Evolutionary conservation across 495 filamentous ascomycete species (phyloP), one percentile per base, ranked within the genome.

Genomic region (Beverwykella pulmonaria): DNA sequence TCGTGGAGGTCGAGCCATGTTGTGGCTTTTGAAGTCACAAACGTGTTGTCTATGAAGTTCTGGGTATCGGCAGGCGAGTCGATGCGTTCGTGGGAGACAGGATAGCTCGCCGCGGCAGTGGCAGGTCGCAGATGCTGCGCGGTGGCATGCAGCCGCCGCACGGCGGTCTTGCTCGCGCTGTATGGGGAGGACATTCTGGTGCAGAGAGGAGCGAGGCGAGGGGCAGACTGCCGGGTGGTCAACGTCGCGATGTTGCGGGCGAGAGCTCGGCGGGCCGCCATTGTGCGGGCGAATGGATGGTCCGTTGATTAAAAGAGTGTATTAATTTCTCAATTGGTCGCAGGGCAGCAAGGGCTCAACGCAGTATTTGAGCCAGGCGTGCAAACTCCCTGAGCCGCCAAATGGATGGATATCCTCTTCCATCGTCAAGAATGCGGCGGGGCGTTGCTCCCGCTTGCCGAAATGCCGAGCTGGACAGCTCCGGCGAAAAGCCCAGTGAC

Each of bases 1-100:
- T 99, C 94, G 76, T 92, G 82, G 44, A 99, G 82, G 63, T 98
- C 93, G 75, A 98, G 95, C 89, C 90, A 97, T 65, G 86, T 80
- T 8, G 85, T 82, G 17, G 95, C 82, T 73, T 85, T 80, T 39
- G 92, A 97, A 22, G 86, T 67, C 20, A 91, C 80, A 75, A 97
- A 96, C 75, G 92, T 77, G 76, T 99, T 99, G 81, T 99, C 85
- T 49, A 98, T 75, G 77, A 98, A 99, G 77, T 91, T 93, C 61
- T 88, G 86, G 1, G 94, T 98, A 74, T 97, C 89, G 61, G 86
- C 79, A 8, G 91, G 89, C 47, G 86, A 78, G 53, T 82, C 65
- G 75, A 96, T 92, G 74, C 83, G 87, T 58, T 91, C 85, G 80
- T 99, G 95, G 63, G 81, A 86, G n/a, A 84, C 91, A 17, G 91